phyloP scores from a whole-genome alignment of 371 early-diverging fungal species.

The Lichtheimia hyalospora region DNA sequence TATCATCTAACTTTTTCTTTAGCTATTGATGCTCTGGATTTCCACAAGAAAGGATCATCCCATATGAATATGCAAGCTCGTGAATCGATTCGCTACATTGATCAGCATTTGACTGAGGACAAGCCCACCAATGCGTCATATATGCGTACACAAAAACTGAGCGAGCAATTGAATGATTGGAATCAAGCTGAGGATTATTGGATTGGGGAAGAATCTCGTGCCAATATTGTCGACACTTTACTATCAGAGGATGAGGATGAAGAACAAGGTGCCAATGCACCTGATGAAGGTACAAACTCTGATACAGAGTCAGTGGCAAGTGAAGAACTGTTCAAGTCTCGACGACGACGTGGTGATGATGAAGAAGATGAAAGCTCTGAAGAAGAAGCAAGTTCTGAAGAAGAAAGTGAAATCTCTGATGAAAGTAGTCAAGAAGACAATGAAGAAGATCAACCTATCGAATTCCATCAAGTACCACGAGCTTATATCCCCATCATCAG shows the following conservation, averaged over 20 bases:
- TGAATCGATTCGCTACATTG: conserved; percentile 78
- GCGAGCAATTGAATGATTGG: conserved; percentile 53
- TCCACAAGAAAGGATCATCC: conserved; percentile 68
- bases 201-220: conserved; percentile 42
- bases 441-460: conserved; percentile 11
- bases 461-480: conserved; percentile 33
- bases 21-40: conserved; percentile 71
- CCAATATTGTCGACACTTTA: conserved; percentile 23
- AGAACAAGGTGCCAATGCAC: conserved; percentile 10
- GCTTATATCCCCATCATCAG: conserved; percentile 37
- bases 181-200: conserved; percentile 48
- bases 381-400: conserved; percentile 8
- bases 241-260: conserved; percentile 21
- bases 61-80: conserved; percentile 65
- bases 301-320: conserved; percentile 24
- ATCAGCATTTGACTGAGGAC: conserved; percentile 46
- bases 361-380: conserved; percentile 19
- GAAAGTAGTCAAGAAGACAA: conserved; percentile 9
- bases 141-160: conserved; percentile 46
- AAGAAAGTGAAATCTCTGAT: conserved; percentile 8
- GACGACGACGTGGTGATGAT: conserved; percentile 21
- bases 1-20: neutral
- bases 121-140: conserved; percentile 19
- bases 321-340: conserved; percentile 23
- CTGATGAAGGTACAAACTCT: conserved; percentile 6